A percentile compares a stretch with the other conserved stretches of the same genome.
Evolutionary conservation across 805 yeast genomes (phyloP).

Genomic region (Metschnikowia picachoensis): DNA sequence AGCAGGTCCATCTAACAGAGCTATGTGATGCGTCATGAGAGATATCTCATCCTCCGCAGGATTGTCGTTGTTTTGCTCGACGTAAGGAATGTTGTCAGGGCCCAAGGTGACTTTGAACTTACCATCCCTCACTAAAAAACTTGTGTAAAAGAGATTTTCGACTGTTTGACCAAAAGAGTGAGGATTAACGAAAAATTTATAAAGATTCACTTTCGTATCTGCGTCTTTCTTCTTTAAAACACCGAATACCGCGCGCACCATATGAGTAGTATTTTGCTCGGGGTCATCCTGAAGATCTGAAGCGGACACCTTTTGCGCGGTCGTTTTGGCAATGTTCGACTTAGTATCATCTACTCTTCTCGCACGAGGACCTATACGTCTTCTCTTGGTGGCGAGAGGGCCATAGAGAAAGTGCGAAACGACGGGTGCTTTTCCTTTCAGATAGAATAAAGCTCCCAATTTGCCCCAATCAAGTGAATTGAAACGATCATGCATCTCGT

Average conservation of each 20-base stretch:
- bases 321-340: conserved; percentile 22
- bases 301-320: conserved; percentile 52
- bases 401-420: conserved; percentile 65
- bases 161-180: conserved; percentile 70
- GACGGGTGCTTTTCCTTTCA: conserved; percentile 44
- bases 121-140: conserved; percentile 77
- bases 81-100: conserved; percentile 45
- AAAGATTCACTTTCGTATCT: conserved; percentile 48
- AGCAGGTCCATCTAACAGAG: conserved; percentile 61
- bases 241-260: conserved; percentile 53
- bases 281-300: conserved; percentile 47
- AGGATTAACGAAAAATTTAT: conserved; percentile 70
- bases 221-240: conserved; percentile 28
- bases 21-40: conserved; percentile 54
- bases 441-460: conserved; percentile 50
- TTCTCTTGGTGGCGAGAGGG: conserved; percentile 61
- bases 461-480: conserved; percentile 55
- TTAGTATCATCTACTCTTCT: conserved; percentile 41
- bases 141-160: conserved; percentile 78
- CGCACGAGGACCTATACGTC: conserved; percentile 31
- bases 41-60: conserved; percentile 13
- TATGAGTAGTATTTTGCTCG: conserved; percentile 60
- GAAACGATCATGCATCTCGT: conserved; percentile 24
- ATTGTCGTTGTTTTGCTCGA: conserved; percentile 29
- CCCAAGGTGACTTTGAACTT: conserved; percentile 48